Conservation (phyloP, 306 rosid species). For the Abrus pulchellus region DNA sequence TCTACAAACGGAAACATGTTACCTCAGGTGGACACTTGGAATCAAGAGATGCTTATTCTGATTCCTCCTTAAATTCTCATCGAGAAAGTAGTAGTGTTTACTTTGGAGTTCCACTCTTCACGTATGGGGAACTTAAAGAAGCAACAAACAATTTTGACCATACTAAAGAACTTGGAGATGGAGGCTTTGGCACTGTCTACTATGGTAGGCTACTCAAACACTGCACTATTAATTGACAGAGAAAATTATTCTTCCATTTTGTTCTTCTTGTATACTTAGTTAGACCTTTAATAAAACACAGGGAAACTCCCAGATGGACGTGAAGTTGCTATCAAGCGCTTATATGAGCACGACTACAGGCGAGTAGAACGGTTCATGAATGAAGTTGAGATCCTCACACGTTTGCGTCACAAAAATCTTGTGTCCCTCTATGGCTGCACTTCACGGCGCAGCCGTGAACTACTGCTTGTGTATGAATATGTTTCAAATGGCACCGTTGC, state of each 20-base stretch:
- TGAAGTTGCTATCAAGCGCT: constrained; percentile 65
- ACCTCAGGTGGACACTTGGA: constrained; percentile 22
- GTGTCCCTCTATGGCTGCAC: constrained; percentile 86
- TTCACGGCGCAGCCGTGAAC: constrained; percentile 67
- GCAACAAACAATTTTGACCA: constrained; percentile 73
- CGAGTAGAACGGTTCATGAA: constrained; percentile 57
- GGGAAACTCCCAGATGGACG: constrained; percentile 58
- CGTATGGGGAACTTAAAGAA: constrained; percentile 56
- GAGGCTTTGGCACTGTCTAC: constrained; percentile 64
- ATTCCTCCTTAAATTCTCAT: constrained; percentile 26
- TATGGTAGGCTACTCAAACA: constrained; percentile 49
- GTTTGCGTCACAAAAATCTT: constrained; percentile 69
- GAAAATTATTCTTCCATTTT: neutral
- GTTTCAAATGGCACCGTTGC: constrained; percentile 76
- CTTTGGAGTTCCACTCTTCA: constrained; percentile 53
- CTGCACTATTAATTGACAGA: neutral
- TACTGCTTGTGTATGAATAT: constrained; percentile 67
- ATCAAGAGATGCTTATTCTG: constrained; percentile 38
- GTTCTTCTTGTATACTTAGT: neutral
- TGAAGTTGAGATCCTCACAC: constrained; percentile 63
- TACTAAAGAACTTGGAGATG: constrained; percentile 74
- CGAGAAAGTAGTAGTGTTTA: constrained; percentile 29
- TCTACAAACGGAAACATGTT: constrained; percentile 45
- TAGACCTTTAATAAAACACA: constrained; percentile 29
- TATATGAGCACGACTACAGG: constrained; percentile 66